Evolutionary conservation across 148 eudicot species (phyloP).

Genomic region (Diospyros lotus): DNA sequence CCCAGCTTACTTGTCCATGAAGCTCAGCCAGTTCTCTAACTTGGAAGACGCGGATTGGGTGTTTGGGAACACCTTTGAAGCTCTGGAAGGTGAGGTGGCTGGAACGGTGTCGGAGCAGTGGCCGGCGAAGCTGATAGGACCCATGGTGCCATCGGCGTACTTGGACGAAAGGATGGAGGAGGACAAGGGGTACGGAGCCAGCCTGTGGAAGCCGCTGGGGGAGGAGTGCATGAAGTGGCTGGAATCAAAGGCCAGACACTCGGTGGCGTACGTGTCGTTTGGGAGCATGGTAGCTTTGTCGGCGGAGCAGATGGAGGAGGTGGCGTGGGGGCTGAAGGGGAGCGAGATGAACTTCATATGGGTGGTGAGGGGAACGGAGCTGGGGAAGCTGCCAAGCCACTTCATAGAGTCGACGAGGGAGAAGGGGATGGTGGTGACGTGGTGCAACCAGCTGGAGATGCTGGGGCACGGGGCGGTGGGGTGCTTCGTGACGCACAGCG

Average conservation of each 20-base stretch:
- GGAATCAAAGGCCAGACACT: slow-evolving; percentile 27
- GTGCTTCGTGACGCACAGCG: slow-evolving; percentile 59
- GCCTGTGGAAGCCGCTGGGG: slow-evolving; percentile 44
- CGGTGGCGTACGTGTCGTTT: slow-evolving; percentile 50
- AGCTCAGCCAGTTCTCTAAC: slow-evolving; percentile 45
- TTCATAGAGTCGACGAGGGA: slow-evolving; percentile 17
- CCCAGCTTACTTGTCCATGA: slow-evolving; percentile 62
- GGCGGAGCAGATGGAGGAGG: slow-evolving; percentile 38
- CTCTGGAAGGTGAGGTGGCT: slow-evolving; percentile 37
- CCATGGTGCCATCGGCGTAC: slow-evolving; percentile 59
- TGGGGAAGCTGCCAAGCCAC: slow-evolving; percentile 21
- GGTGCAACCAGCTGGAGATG: slow-evolving; percentile 58
- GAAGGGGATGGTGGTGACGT: slow-evolving; percentile 45
- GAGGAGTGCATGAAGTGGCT: slow-evolving; percentile 45
- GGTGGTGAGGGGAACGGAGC: slow-evolving; percentile 47
- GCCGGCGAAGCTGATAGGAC: slow-evolving; percentile 58
- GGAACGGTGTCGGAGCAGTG: slow-evolving; percentile 15
- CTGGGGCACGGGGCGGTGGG: slow-evolving; percentile 42
- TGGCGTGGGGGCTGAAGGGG: slow-evolving; percentile 31
- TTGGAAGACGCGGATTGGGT: slow-evolving; percentile 44
- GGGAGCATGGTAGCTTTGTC: slow-evolving; percentile 56
- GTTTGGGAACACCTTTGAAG: slow-evolving; percentile 49
- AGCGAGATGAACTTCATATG: slow-evolving; percentile 38
- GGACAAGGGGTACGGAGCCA: slow-evolving; percentile 47
- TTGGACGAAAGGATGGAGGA: slow-evolving; percentile 44